Evolutionary conservation across 495 filamentous ascomycete genomes (phyloP).

Genomic region (Xylaria acuta): DNA sequence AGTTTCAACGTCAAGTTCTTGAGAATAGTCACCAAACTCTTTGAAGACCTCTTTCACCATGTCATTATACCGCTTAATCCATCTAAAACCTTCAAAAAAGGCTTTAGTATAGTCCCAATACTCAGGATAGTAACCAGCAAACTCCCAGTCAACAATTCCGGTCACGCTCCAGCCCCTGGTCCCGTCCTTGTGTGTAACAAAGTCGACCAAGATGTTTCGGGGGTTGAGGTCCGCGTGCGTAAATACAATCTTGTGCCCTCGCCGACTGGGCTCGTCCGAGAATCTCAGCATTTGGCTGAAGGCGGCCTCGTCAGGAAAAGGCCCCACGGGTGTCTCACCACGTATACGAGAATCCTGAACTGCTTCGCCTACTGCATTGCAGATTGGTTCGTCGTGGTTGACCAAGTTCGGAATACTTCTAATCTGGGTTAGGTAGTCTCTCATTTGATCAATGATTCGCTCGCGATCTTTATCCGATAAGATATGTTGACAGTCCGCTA

Average conservation of each 20-base stretch:
- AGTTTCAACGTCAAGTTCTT: constrained; percentile 40
- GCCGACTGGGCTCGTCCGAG: constrained; percentile 38
- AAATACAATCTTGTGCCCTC: constrained; percentile 48
- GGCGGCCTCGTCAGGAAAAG: constrained; percentile 41
- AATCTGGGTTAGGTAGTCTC: constrained; percentile 38
- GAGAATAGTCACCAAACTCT: constrained; percentile 38
- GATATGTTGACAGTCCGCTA: constrained; percentile 16
- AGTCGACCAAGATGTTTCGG: constrained; percentile 54
- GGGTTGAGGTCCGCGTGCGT: constrained; percentile 55
- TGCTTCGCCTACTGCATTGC: constrained; percentile 38
- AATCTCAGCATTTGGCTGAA: constrained; percentile 41
- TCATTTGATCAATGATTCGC: constrained; percentile 34
- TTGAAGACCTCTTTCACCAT: constrained; percentile 33
- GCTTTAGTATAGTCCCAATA: constrained; percentile 38
- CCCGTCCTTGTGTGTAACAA: constrained; percentile 32
- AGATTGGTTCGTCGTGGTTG: constrained; percentile 30
- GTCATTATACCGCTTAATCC: constrained; percentile 32
- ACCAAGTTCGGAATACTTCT: constrained; percentile 32
- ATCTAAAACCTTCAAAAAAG: constrained; percentile 39
- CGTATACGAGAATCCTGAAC: constrained; percentile 37
- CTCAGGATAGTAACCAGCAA: constrained; percentile 33
- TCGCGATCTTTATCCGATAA: constrained; percentile 34
- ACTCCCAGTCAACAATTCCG: constrained; percentile 34
- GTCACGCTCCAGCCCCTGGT: constrained; percentile 29
- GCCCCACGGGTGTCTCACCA: constrained; percentile 35